Conservation (phyloP, 1,284 basidiomycete genomes). For the Ceratobasidium sp. region DNA sequence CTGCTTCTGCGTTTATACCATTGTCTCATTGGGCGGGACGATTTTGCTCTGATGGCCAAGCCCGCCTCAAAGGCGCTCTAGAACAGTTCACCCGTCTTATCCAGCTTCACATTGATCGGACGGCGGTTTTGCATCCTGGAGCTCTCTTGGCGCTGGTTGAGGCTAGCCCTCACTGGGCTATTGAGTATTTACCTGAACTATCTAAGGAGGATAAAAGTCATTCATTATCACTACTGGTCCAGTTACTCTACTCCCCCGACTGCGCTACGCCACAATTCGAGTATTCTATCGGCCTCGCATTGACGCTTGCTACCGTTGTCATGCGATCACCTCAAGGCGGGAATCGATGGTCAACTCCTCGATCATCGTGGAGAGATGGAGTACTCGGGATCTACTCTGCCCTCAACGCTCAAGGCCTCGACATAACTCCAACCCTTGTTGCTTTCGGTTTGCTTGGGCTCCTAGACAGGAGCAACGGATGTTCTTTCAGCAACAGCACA, state of each 20-base stretch:
- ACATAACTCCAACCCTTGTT: not conserved
- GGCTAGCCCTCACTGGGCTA: not conserved
- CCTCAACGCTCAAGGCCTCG: not conserved
- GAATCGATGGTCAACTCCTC: not conserved
- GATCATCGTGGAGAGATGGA: not conserved
- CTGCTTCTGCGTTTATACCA: no score
- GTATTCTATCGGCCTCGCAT: not conserved
- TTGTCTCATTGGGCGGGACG: no score
- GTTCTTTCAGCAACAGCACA: not conserved
- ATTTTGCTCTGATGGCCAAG: no score
- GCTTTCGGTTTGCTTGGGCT: slow-evolving; percentile 2
- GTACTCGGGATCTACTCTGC: not conserved
- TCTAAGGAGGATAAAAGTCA: no score
- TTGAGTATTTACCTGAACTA: not conserved
- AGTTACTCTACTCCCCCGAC: no score
- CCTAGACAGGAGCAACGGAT: not conserved
- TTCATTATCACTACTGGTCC: no score
- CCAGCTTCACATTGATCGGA: not conserved
- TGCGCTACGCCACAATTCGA: not conserved
- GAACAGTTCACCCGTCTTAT: no score
- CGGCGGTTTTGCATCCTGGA: not conserved
- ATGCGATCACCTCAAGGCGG: not conserved
- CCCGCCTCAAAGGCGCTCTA: no score
- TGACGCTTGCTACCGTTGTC: not conserved
- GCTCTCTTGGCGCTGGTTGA: not conserved